Conservation (phyloP, 495 filamentous ascomycete genomes). For the Penicillium fimorum region DNA sequence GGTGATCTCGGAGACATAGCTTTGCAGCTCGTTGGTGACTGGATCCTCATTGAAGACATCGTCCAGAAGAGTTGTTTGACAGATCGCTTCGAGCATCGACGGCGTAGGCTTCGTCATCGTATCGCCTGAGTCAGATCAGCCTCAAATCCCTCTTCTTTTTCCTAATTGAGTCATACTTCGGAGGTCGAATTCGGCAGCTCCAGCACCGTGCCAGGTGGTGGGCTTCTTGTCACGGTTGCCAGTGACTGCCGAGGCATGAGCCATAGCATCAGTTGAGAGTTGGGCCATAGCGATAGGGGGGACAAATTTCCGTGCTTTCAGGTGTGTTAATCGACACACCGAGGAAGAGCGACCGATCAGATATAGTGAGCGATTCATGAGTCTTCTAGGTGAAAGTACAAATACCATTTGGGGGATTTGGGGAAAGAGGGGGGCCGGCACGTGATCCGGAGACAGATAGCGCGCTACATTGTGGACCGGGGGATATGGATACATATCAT, state of each 20-base stretch:
- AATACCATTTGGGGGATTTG: background rate
- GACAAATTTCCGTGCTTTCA: background rate
- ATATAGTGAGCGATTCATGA: slow-evolving; percentile 24
- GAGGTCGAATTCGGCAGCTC: slow-evolving; percentile 65
- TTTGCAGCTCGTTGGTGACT: slow-evolving; percentile 71
- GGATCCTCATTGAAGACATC: slow-evolving; percentile 84
- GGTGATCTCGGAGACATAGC: slow-evolving; percentile 65
- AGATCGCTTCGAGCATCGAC: slow-evolving; percentile 71
- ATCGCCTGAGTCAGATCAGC: slow-evolving; percentile 47
- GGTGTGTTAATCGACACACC: background rate
- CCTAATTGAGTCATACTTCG: slow-evolving; percentile 30
- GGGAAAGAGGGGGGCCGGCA: slow-evolving; percentile 14
- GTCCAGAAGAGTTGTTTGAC: slow-evolving; percentile 62
- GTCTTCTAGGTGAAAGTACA: background rate
- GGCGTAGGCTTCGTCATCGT: slow-evolving; percentile 81
- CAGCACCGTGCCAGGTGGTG: slow-evolving; percentile 57
- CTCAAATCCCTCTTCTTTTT: slow-evolving; percentile 15
- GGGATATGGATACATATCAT: background rate
- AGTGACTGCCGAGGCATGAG: slow-evolving; percentile 9
- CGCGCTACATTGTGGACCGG: background rate
- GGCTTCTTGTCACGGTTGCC: slow-evolving; percentile 19
- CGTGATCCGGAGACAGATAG: slow-evolving; percentile 15
- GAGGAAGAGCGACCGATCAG: slow-evolving; percentile 16
- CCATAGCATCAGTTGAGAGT: slow-evolving; percentile 23
- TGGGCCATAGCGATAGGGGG: slow-evolving; percentile 24